Base-by-base conservation (phyloP, 1,284 basidiomycete species). In the Heterobasidion parviporum region DNA sequence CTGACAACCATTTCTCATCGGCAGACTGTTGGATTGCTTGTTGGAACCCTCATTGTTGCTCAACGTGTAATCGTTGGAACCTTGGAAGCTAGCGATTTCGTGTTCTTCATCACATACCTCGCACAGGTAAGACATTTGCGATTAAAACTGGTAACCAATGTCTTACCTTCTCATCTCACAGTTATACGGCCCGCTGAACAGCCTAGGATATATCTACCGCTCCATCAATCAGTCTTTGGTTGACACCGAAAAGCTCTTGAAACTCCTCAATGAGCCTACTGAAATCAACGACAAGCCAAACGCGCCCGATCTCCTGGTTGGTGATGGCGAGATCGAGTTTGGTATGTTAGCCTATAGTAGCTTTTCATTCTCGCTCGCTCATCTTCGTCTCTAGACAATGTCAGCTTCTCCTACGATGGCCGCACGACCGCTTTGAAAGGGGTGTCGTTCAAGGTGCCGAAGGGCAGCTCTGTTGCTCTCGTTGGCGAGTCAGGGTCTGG, bases 401-500 rank as follows among this genome's bases (percentile, higher is more conserved):
- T 51, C 15, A 51, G 77, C 87, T 54, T 54, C 53, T 54, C 53
- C 10, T 54, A 54, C 53, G 92, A 95, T 63, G 82, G 80, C 20
- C 82, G 82, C 55, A 79, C 76, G 36, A 80, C 80, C 47, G 92
- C 90, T 0, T 76, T 96, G 34, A 80, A 83, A 57, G 82, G 82
- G 20, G 78, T 97, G 52, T 91, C 86, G 8, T 96, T 96, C 77
- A 87, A 82, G 64, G 84, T 94, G 34, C 89, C 85, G 4, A 89
- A 84, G 65, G 87, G 85, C 14, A 82, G 82, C 6, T 85, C 87
- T 10, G 89, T 93, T 10, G 92, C 92, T 0, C 78, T 94, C 32
- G 89, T 94, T 14, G 89, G 87, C 46, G 85, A 89, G 65, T 87
- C 87, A 15, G 89, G 89, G 5, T 76, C 87, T 12, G 87, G 90